A percentile compares a stretch with the other conserved stretches of the same genome.
These are phyloP conservation scores for Anacardium occidentale DNA, from an alignment of 345 rosid species.

Conservation along the genomic window DNA sequence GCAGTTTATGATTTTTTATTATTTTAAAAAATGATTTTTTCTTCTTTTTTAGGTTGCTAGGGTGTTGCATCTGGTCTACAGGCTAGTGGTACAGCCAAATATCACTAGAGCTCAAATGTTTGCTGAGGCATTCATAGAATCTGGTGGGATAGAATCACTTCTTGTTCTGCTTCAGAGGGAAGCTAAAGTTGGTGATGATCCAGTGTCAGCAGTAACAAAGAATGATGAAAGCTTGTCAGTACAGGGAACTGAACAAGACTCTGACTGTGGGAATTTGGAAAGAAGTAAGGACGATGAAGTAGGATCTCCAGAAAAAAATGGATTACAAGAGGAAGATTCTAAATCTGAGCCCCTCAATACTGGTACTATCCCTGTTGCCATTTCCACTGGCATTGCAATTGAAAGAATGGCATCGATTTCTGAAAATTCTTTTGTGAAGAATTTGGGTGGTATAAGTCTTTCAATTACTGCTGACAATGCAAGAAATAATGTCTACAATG, in stretches of 20 bases:
- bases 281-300: slow-evolving; percentile 43
- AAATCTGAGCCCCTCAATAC: slow-evolving; percentile 34
- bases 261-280: slow-evolving; percentile 28
- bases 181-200: slow-evolving; percentile 80
- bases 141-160: slow-evolving; percentile 96
- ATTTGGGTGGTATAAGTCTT: slow-evolving; percentile 93
- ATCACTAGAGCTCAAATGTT: slow-evolving; percentile 69
- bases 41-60: slow-evolving; percentile 70
- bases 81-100: slow-evolving; percentile 94
- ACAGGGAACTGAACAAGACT: slow-evolving; percentile 42
- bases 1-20: background rate
- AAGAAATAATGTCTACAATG: slow-evolving; percentile 87
- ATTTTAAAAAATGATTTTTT: slow-evolving; percentile 7
- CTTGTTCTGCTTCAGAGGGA: slow-evolving; percentile 94
- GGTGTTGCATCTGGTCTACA: slow-evolving; percentile 82
- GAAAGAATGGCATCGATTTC: slow-evolving; percentile 64
- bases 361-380: slow-evolving; percentile 33
- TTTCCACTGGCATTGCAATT: slow-evolving; percentile 38
- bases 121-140: slow-evolving; percentile 73
- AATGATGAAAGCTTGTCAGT: slow-evolving; percentile 36
- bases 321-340: slow-evolving; percentile 38
- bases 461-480: slow-evolving; percentile 94
- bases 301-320: slow-evolving; percentile 37
- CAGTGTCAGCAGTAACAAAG: slow-evolving; percentile 34
- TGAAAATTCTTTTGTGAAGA: slow-evolving; percentile 50